Percentiles rank a stretch among this genome's conserved stretches.
These are phyloP conservation scores for Peniophora sp. DNA, from an alignment of 1,284 basidiomycete species.

Conservation along the genomic window DNA sequence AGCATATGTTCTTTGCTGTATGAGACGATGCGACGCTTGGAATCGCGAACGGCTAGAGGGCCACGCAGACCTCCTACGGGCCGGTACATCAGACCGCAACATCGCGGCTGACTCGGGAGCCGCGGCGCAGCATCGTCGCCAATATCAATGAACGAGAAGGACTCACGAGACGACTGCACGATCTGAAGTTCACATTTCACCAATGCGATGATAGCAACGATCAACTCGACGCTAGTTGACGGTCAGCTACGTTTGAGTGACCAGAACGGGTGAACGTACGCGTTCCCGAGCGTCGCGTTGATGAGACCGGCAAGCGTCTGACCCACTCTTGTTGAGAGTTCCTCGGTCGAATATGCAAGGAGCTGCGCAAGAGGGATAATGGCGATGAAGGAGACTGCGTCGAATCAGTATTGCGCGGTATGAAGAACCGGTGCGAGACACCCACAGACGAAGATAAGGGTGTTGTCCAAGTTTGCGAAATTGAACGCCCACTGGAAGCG, in stretches of 20 bases:
- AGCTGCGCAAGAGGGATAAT: constrained; percentile 75
- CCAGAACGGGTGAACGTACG: constrained; percentile 29
- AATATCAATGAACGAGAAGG: constrained; percentile 2
- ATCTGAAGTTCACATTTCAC: constrained; percentile 73
- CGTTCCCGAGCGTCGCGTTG: constrained; percentile 82
- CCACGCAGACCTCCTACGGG: too few species aligned
- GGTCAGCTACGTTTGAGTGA: not conserved
- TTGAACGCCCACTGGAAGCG: constrained; percentile 63
- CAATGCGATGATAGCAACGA: constrained; percentile 78
- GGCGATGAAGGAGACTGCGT: constrained; percentile 61
- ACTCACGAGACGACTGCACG: constrained; percentile 76
- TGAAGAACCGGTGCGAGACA: constrained; percentile 10
- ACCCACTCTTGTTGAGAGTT: constrained; percentile 74
- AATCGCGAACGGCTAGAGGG: too few species aligned
- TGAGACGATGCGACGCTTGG: too few species aligned
- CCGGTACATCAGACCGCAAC: too few species aligned
- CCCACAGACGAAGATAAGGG: constrained; percentile 67
- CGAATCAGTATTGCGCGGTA: not conserved
- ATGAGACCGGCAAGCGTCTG: constrained; percentile 82
- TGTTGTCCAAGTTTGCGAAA: constrained; percentile 47
- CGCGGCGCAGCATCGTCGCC: not conserved
- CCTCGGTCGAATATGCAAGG: constrained; percentile 83
- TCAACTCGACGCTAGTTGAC: constrained; percentile 61
- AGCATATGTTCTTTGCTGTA: not conserved
- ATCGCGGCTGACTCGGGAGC: too few species aligned